These are phyloP conservation scores for Jaenimonas drosophilae DNA, from an alignment of 208 protist species.

Conservation along the genomic window DNA sequence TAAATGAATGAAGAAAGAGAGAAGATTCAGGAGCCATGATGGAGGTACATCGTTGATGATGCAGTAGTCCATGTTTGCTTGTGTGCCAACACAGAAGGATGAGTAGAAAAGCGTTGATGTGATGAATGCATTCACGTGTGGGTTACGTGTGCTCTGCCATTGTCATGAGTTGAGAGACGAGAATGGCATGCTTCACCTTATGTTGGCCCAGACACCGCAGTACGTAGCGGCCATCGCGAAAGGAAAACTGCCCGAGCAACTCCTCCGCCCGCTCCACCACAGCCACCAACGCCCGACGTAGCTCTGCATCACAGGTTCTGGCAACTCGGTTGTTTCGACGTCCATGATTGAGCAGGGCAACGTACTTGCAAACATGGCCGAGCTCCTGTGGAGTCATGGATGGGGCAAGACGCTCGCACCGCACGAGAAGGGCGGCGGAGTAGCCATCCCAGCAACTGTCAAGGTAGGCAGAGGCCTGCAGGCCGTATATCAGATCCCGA, in stretches of 20 bases:
- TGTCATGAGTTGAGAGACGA: slow-evolving; percentile 65
- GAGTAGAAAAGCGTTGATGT: not conserved
- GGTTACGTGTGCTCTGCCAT: slow-evolving; percentile 15
- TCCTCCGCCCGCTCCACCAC: slow-evolving; percentile 45
- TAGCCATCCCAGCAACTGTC: slow-evolving; percentile 38
- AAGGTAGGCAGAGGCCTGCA: slow-evolving; percentile 52
- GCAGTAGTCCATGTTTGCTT: too few relatives aligned
- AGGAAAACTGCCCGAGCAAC: slow-evolving; percentile 50
- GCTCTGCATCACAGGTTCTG: slow-evolving; percentile 35
- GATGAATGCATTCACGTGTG: not conserved
- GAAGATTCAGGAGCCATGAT: too few relatives aligned
- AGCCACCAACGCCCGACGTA: slow-evolving; percentile 47
- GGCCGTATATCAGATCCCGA: slow-evolving; percentile 58
- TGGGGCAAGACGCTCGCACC: slow-evolving; percentile 23
- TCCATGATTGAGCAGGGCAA: slow-evolving; percentile 36
- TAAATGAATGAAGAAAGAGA: too few relatives aligned
- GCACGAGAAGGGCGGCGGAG: slow-evolving; percentile 32
- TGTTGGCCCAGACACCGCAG: slow-evolving; percentile 68
- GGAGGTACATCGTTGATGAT: too few relatives aligned
- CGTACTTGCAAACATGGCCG: slow-evolving; percentile 66
- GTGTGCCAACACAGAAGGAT: too few relatives aligned
- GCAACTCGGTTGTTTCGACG: slow-evolving; percentile 23
- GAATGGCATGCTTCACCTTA: slow-evolving; percentile 63
- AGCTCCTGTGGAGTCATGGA: slow-evolving; percentile 30
- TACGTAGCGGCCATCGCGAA: slow-evolving; percentile 62